phyloP scores from a whole-genome alignment of 306 rosid species.

The Lathyrus sativus region DNA sequence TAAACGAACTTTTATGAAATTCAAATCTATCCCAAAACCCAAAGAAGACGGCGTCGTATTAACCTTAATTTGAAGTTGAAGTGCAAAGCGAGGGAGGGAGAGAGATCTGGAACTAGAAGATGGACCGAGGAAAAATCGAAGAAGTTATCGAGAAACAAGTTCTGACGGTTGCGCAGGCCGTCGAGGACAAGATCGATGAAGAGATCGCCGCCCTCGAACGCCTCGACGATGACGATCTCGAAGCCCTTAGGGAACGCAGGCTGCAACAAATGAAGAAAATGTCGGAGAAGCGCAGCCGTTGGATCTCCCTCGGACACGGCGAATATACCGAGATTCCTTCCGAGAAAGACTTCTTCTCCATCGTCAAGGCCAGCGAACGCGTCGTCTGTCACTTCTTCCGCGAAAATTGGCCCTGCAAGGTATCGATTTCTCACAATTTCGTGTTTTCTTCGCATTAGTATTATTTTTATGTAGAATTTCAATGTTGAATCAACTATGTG shows the following conservation, averaged over 20 bases:
- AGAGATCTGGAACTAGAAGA: conserved; percentile 42
- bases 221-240: conserved; percentile 75
- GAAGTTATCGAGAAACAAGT: conserved; percentile 89
- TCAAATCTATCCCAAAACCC: background rate
- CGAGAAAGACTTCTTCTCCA: conserved; percentile 92
- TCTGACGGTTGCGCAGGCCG: conserved; percentile 79
- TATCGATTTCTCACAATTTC: conserved; percentile 20
- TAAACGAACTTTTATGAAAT: no score
- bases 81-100: conserved; percentile 8
- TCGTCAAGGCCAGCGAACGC: conserved; percentile 97
- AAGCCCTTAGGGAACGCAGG: conserved; percentile 84
- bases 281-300: conserved; percentile 92
- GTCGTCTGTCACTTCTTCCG: conserved; percentile 98
- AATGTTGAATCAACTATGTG: background rate
- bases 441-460: background rate
- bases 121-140: conserved; percentile 69
- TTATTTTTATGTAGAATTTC: background rate
- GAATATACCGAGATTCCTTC: conserved; percentile 74
- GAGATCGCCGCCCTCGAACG: conserved; percentile 90
- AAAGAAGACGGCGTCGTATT: conserved; percentile 20
- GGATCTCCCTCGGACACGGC: conserved; percentile 91
- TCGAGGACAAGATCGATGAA: conserved; percentile 88
- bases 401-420: conserved; percentile 99
- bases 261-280: conserved; percentile 95
- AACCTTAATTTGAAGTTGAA: conserved; percentile 8